phyloP scores from a whole-genome alignment of 345 rosid species.

The Gossypium sturtianum region DNA sequence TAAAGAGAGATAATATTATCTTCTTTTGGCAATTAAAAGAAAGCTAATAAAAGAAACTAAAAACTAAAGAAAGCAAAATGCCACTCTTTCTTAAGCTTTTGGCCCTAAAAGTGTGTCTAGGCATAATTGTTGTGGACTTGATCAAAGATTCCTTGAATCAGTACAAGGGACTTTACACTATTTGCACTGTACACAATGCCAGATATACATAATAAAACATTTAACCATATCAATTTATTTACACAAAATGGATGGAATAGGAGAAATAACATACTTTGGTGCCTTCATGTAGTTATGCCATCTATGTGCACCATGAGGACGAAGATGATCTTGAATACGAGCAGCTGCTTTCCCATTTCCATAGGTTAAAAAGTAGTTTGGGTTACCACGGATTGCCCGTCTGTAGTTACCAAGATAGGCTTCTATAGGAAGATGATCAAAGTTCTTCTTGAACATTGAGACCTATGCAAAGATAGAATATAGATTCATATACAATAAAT shows the following conservation, averaged over 20 bases:
- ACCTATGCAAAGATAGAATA: slow-evolving; percentile 39
- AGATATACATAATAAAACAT: neutral
- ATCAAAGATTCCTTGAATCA: neutral
- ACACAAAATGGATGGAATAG: neutral
- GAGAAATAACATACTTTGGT: slow-evolving; percentile 45
- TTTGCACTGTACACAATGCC: neutral
- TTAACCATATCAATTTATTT: neutral
- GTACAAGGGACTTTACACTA: neutral
- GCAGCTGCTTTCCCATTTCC: slow-evolving; percentile 98
- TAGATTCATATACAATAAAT: neutral
- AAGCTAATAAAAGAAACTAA: too few species aligned
- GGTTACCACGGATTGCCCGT: slow-evolving; percentile 78
- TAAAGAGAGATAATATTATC: too few species aligned
- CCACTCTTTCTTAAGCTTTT: too few species aligned
- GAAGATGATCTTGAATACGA: slow-evolving; percentile 81
- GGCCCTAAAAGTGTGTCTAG: too few species aligned
- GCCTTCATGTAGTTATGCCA: slow-evolving; percentile 59
- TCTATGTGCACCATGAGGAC: slow-evolving; percentile 43
- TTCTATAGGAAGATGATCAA: slow-evolving; percentile 80
- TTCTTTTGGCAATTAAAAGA: too few species aligned
- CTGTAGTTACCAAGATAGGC: slow-evolving; percentile 76
- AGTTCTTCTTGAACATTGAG: slow-evolving; percentile 91
- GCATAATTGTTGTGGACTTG: neutral
- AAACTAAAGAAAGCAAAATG: too few species aligned
- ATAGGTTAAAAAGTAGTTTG: slow-evolving; percentile 82